Evolutionary conservation across 352 stramenopile genomes (phyloP).

Genomic region (Pythium inflatum): DNA sequence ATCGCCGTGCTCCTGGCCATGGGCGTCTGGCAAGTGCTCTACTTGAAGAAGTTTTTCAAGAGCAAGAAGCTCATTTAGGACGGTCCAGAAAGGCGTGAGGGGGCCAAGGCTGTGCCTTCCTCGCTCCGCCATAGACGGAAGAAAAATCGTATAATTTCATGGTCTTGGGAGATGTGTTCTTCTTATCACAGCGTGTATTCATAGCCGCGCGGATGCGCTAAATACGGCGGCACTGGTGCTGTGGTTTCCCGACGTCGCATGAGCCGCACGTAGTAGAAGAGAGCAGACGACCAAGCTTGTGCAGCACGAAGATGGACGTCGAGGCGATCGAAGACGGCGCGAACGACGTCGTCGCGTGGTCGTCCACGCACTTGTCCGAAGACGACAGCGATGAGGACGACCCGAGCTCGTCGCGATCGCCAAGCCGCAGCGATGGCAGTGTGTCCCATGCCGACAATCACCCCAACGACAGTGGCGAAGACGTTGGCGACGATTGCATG

Average conservation of each 20-base stretch:
- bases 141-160: too few relatives aligned
- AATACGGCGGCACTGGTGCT: neutral
- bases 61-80: constrained; percentile 91
- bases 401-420: constrained; percentile 14
- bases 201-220: constrained; percentile 4
- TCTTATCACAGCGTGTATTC: constrained; percentile 3
- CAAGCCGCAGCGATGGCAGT: constrained; percentile 17
- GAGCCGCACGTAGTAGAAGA: neutral
- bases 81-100: too few relatives aligned
- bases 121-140: constrained; percentile 6
- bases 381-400: constrained; percentile 31
- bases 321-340: neutral
- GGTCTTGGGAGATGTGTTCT: too few relatives aligned
- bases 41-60: constrained; percentile 94
- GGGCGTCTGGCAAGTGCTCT: constrained; percentile 88
- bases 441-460: neutral
- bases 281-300: neutral
- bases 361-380: constrained; percentile 27
- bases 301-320: neutral
- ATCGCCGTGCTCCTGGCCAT: constrained; percentile 86
- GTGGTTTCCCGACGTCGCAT: neutral
- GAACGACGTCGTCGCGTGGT: constrained; percentile 23
- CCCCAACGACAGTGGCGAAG: constrained; percentile 1
- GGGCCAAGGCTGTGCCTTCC: too few relatives aligned
- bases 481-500: constrained; percentile 9